Evolutionary conservation across 805 yeast genomes (phyloP), one percentile per base, ranked within the genome.

Genomic region (Yarrowia deformans): DNA sequence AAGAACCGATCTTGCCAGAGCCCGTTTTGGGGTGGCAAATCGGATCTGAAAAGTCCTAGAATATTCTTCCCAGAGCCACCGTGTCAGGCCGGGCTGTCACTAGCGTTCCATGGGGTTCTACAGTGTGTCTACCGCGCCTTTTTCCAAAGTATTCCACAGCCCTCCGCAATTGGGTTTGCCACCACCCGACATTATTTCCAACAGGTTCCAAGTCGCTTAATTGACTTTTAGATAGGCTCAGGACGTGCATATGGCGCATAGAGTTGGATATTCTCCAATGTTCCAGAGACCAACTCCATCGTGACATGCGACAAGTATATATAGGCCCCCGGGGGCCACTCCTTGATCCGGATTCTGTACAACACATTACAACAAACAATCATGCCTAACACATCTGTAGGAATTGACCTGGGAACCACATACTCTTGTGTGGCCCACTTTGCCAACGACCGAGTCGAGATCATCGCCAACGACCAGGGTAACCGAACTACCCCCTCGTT

Each of bases 341-440:
- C 29, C 37, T 19, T 35, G n/a, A 46, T 46, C n/a, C 29, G 29
- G n/a, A 18, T 8, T 55, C 46, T 32, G 5, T n/a, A 61, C 43
- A 23, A 18, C 35, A 46, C 37, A 43, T 8, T 18, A 40, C 55
- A 35, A 23, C 48, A 14, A 23, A 48, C 68, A 61, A 79, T 68
- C 46, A 84, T 84, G 87, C 81, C 85, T 70, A 84, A 82, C 60
- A 54, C 60, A 79, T 86, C 88, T 77, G 81, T 74, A 63, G 93
- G 97, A 82, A 92, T 92, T 82, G 97, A 92, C 86, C 89, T 93
- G 85, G 97, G 98, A 79, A 93, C 98, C 73, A 93, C 98, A 8
- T 93, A 93, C 86, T 93, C 97, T n/a, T 93, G 98, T 87, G 98
- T 94, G 72, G 98, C 97, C 77, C 93, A 87, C 81, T 88, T 85